Evolutionary conservation across 2,329 filamentous ascomycete species (phyloP).

Genomic region (Cladobotryum mycophilum): DNA sequence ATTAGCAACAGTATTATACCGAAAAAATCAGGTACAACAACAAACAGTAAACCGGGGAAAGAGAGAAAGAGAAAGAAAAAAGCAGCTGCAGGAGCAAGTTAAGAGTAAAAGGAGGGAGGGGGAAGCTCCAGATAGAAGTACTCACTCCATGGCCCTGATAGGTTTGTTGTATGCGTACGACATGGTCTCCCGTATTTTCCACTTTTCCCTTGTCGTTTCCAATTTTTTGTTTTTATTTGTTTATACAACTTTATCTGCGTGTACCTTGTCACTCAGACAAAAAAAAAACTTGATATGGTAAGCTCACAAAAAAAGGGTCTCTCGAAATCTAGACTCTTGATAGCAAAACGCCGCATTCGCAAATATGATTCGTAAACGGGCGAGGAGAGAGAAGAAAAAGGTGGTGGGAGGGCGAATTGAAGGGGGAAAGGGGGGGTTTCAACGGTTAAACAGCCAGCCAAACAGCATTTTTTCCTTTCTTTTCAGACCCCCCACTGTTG

Average conservation of each 20-base stretch:
- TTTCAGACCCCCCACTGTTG: no score
- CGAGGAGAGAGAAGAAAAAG: no score
- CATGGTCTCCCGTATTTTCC: constrained; percentile 8
- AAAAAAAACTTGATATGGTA: neutral
- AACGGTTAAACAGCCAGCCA: no score
- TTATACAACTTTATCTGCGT: neutral
- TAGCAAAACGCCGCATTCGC: no score
- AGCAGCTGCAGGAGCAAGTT: constrained; percentile 1
- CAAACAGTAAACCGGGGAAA: neutral
- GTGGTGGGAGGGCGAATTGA: no score
- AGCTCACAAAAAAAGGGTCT: no score
- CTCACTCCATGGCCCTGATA: constrained; percentile 34
- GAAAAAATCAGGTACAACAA: constrained; percentile 10
- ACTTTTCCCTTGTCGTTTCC: neutral
- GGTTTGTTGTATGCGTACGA: constrained; percentile 32
- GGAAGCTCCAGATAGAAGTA: constrained; percentile 1
- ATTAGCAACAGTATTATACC: constrained; percentile 16
- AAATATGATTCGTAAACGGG: no score
- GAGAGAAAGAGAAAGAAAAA: constrained; percentile 8
- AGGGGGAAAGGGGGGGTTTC: no score
- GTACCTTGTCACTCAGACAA: neutral
- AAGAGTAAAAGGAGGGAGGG: constrained; percentile 3
- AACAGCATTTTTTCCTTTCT: no score
- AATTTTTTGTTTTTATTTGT: neutral
- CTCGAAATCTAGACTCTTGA: no score